Conservation (phyloP, 148 eudicot species). For the Cornus suecica region DNA sequence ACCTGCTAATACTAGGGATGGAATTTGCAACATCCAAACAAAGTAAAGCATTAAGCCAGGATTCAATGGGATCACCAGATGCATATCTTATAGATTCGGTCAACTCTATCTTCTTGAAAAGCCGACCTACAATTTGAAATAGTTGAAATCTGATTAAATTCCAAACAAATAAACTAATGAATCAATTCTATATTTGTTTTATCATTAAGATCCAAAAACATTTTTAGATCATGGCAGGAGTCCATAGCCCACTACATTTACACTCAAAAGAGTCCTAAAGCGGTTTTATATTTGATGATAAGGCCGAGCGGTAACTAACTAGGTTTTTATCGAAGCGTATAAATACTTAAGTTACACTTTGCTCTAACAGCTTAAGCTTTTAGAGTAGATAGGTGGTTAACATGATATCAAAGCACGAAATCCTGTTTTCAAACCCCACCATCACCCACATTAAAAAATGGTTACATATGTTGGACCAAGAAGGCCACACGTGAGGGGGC, state of each 20-base stretch:
- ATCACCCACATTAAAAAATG: no score
- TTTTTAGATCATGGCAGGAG: not conserved
- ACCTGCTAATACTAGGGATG: conserved; percentile 88
- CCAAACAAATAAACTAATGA: not conserved
- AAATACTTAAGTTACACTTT: no score
- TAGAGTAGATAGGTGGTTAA: no score
- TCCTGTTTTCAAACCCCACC: no score
- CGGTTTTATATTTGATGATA: not conserved
- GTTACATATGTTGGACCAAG: no score
- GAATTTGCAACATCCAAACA: conserved; percentile 84
- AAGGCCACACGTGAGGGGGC: no score
- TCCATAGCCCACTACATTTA: not conserved
- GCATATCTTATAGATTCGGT: conserved; percentile 92
- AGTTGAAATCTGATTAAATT: conserved; percentile 6
- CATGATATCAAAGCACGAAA: no score
- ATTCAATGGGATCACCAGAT: conserved; percentile 85
- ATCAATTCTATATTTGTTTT: not conserved
- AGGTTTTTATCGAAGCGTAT: no score
- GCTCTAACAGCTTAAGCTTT: no score
- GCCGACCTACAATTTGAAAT: conserved; percentile 54
- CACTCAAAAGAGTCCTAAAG: not conserved
- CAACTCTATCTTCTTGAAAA: conserved; percentile 81
- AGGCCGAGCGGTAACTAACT: not conserved
- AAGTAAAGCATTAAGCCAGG: conserved; percentile 82
- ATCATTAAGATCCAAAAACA: not conserved